Evolutionary conservation across 768 basidiomycete genomes (phyloP).

Genomic region (Boletus vermiculosoides): DNA sequence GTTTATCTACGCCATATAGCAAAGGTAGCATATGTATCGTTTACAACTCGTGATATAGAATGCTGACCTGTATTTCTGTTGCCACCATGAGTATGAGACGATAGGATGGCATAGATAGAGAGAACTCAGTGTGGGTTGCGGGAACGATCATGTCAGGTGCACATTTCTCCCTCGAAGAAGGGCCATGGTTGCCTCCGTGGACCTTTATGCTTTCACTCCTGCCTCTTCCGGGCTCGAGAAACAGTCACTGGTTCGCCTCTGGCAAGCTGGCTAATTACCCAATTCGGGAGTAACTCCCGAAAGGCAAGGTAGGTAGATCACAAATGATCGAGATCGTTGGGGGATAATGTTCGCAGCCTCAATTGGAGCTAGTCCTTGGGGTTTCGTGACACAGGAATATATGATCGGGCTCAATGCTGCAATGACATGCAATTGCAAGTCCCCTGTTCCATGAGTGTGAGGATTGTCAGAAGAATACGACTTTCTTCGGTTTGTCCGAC

Average conservation of each 20-base stretch:
- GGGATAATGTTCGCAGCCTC: neutral
- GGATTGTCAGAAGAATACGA: constrained; percentile 44
- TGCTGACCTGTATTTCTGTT: neutral
- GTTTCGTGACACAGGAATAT: neutral
- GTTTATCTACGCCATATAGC: neutral
- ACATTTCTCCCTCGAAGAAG: neutral
- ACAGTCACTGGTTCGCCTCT: neutral
- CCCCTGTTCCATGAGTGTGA: neutral
- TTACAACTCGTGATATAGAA: neutral
- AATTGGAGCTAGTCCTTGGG: neutral
- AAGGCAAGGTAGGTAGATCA: neutral
- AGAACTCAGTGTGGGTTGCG: neutral
- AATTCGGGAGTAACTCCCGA: neutral
- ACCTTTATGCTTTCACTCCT: neutral
- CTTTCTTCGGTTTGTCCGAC: constrained; percentile 40
- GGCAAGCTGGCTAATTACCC: neutral
- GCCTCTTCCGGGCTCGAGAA: neutral
- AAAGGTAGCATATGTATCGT: neutral
- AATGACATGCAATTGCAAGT: neutral
- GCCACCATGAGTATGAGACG: neutral
- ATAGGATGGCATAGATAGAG: neutral
- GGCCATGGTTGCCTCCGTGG: neutral
- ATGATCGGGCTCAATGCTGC: neutral
- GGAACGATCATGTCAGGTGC: neutral
- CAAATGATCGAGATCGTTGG: neutral